Evolutionary conservation across 345 rosid genomes (phyloP).

Genomic region (Gossypium australe): DNA sequence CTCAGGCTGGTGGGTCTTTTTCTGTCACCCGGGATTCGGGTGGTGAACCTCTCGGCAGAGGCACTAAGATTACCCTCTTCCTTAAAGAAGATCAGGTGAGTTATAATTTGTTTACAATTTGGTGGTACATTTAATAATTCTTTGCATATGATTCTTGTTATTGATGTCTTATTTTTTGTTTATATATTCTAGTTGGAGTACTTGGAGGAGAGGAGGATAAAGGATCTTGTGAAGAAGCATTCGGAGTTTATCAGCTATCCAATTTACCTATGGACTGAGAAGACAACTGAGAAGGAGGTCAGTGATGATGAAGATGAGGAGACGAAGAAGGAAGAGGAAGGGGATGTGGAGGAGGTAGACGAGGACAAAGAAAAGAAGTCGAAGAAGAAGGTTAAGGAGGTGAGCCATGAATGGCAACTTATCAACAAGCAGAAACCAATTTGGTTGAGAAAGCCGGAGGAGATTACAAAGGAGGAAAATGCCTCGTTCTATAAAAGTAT

Average conservation of each 20-base stretch:
- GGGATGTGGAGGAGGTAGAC: conserved; percentile 29
- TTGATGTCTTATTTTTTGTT: neutral
- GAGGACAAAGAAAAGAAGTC: conserved; percentile 35
- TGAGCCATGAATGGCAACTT: conserved; percentile 36
- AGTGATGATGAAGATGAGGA: conserved; percentile 41
- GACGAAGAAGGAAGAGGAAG: conserved; percentile 34
- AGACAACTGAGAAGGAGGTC: conserved; percentile 36
- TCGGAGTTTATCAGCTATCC: conserved; percentile 45
- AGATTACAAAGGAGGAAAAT: conserved; percentile 37
- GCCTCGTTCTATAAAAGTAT: conserved; percentile 37
- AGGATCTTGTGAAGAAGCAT: conserved; percentile 44
- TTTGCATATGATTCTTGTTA: neutral
- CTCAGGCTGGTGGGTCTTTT: conserved; percentile 41
- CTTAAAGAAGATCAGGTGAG: conserved; percentile 40
- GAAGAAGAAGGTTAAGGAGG: conserved; percentile 38
- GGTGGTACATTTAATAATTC: neutral
- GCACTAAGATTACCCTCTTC: conserved; percentile 36
- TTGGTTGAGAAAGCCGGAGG: conserved; percentile 40
- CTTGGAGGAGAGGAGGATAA: conserved; percentile 39
- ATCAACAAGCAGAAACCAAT: conserved; percentile 43
- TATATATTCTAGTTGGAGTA: conserved; percentile 24
- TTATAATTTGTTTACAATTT: neutral
- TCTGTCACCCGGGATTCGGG: conserved; percentile 30
- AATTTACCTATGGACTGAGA: conserved; percentile 39
- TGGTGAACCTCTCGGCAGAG: conserved; percentile 40